Base-by-base conservation (phyloP, 2,329 filamentous ascomycete genomes). In the Aspergillus quadrilineatus region DNA sequence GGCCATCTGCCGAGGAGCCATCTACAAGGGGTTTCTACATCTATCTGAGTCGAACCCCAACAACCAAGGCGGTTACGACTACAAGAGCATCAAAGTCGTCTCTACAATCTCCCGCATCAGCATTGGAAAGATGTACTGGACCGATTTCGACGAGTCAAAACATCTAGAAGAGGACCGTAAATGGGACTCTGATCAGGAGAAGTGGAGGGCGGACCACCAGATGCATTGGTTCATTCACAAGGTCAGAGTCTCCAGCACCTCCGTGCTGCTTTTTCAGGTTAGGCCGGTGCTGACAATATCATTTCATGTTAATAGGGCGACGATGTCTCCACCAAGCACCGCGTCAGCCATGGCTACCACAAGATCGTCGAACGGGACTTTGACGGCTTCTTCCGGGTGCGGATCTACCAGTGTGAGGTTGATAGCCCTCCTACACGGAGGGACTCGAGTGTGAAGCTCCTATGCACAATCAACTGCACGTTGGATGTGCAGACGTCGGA, bases 151-250 rank as follows among this genome's bases (percentile, higher is more conserved):
- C 22, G 14, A 15, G 9, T 50, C 39, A 7, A 43, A 34, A 17
- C 32, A 50, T 17, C 22, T 50, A 2, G 39, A 37, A 29, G 46
- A 50, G 22, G 41, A 50, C 26, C 30, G 36, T 29, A 50, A 30
- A 15, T 45, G 47, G 46, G 22, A 46, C 43, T 15, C 10, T 6
- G 37, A 32, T 7, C 17, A 45, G 17, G 53, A 39, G 14, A 50
- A 36, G 22, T 39, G 47, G 47, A 30, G n/a, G 39, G 47, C 53
- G 8, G 26, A 39, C 30, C 34, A 50, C 41, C 32, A 50, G 17
- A 49, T 54, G 44, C 17, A 32, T 10, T 55, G 46, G 46, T 50
- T 32, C 34, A 46, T 50, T 32, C 53, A 32, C 29, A 45, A 50
- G 15, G 41, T 55, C 17, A 3, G 6, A n/a, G 2, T 7, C 30